These are phyloP conservation scores for Starmerella powellii DNA, from an alignment of 805 yeast species.

Conservation along the genomic window DNA sequence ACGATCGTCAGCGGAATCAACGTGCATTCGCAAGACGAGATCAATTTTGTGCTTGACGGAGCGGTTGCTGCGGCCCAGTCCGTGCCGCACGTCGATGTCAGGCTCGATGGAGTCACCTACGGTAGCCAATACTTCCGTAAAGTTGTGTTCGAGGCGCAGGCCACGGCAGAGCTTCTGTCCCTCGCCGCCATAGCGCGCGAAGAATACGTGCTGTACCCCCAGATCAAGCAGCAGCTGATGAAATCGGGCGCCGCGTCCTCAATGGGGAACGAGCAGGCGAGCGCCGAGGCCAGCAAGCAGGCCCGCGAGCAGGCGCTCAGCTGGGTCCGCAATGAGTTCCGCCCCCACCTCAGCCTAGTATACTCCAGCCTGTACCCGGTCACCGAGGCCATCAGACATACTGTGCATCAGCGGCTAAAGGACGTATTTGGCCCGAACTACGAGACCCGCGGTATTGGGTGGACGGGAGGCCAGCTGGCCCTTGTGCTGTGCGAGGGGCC, in stretches of 20 bases:
- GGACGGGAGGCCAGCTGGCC: conserved; percentile 60
- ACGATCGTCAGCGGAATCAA: conserved; percentile 56
- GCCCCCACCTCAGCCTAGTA: conserved; percentile 62
- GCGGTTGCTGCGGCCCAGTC: conserved; percentile 47
- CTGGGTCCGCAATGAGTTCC: conserved; percentile 48
- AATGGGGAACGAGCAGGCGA: conserved; percentile 16
- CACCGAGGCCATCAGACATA: conserved; percentile 51
- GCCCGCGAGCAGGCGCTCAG: conserved; percentile 38
- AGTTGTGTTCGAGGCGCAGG: conserved; percentile 38
- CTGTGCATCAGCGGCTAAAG: conserved; percentile 51
- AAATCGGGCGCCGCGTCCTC: background rate
- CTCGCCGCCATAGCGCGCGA: conserved; percentile 36
- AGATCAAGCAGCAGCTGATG: conserved; percentile 9
- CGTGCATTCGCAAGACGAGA: conserved; percentile 42
- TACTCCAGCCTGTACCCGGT: conserved; percentile 56
- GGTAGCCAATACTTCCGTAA: conserved; percentile 44
- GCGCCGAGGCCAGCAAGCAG: conserved; percentile 23
- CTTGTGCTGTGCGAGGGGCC: conserved; percentile 64
- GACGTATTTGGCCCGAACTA: conserved; percentile 47
- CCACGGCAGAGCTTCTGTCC: conserved; percentile 38
- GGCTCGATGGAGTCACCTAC: conserved; percentile 35
- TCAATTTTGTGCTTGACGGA: conserved; percentile 44
- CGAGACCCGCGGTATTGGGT: conserved; percentile 34
- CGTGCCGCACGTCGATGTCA: conserved; percentile 31
- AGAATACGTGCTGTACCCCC: conserved; percentile 27